A percentile compares a stretch with the other conserved stretches of the same genome.
Conservation (phyloP, 768 basidiomycete species). For the Lactifluus pinguis region DNA sequence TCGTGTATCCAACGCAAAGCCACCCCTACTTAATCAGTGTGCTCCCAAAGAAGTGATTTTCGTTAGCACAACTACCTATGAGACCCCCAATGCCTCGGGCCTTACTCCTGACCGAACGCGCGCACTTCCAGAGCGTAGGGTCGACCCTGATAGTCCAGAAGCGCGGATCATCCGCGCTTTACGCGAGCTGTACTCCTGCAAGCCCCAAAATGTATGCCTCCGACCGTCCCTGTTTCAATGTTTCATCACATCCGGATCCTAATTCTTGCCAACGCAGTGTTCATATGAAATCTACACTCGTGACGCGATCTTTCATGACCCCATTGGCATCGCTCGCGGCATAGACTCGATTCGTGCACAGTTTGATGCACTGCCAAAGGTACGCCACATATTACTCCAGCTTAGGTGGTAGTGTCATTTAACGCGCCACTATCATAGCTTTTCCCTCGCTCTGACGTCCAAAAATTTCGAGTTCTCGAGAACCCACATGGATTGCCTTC, state of each 20-base stretch:
- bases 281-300: conserved; percentile 36
- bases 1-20: conserved; percentile 14
- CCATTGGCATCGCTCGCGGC: conserved; percentile 37
- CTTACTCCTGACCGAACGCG: conserved; percentile 32
- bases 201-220: not conserved
- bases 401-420: not conserved
- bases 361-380: conserved; percentile 38
- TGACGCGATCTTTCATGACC: conserved; percentile 36
- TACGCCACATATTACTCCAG: conserved; percentile 9
- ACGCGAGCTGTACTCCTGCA: conserved; percentile 29
- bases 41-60: conserved; percentile 18
- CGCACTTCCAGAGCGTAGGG: conserved; percentile 29
- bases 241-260: not conserved
- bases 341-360: conserved; percentile 33
- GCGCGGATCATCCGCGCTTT: conserved; percentile 32
- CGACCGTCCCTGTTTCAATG: conserved; percentile 12
- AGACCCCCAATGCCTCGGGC: conserved; percentile 32
- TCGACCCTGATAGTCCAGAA: conserved; percentile 23
- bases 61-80: conserved; percentile 14
- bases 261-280: conserved; percentile 21
- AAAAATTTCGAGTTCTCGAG: conserved; percentile 33
- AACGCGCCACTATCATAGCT: conserved; percentile 23
- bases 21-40: not conserved
- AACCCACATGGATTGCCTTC: conserved; percentile 32
- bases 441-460: conserved; percentile 36